A percentile compares a stretch with the other conserved stretches of the same genome.
Conservation (phyloP, 768 basidiomycete genomes). For the Lenzites betulinus region DNA sequence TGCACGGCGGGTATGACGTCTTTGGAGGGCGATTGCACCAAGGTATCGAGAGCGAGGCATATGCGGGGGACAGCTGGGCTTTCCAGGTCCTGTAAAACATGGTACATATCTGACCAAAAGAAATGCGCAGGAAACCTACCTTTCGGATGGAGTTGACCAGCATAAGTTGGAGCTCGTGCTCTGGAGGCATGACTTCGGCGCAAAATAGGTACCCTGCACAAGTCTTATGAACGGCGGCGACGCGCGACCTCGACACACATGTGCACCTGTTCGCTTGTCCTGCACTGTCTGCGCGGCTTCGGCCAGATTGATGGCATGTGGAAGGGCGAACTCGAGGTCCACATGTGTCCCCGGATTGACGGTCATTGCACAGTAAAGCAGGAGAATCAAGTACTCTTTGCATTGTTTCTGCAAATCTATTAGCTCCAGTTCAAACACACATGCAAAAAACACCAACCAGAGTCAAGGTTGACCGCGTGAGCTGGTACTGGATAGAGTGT, state of each 20-base stretch:
- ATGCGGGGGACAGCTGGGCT: conserved; percentile 54
- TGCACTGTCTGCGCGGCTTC: conserved; percentile 62
- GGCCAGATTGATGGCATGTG: conserved; percentile 75
- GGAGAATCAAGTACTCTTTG: conserved; percentile 65
- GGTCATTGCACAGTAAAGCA: conserved; percentile 68
- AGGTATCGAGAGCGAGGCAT: conserved; percentile 70
- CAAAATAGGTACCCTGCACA: conserved; percentile 77
- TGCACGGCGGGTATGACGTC: conserved; percentile 80
- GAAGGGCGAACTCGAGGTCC: conserved; percentile 70
- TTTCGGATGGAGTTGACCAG: conserved; percentile 86
- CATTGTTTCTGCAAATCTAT: conserved; percentile 52
- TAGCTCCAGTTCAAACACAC: background rate
- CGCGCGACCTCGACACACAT: background rate
- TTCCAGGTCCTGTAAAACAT: conserved; percentile 67
- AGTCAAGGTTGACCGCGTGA: conserved; percentile 52
- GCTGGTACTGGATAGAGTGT: conserved; percentile 51
- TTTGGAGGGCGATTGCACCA: conserved; percentile 61
- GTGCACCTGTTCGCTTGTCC: conserved; percentile 68
- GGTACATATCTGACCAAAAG: background rate
- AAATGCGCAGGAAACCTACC: conserved; percentile 39
- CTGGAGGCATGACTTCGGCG: conserved; percentile 63
- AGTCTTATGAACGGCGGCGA: background rate
- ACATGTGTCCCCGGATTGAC: conserved; percentile 45
- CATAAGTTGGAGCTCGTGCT: conserved; percentile 78
- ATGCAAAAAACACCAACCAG: conserved; percentile 44